Conservation (phyloP, 2,329 filamentous ascomycete species). For the Tolypocladium nubicola region DNA sequence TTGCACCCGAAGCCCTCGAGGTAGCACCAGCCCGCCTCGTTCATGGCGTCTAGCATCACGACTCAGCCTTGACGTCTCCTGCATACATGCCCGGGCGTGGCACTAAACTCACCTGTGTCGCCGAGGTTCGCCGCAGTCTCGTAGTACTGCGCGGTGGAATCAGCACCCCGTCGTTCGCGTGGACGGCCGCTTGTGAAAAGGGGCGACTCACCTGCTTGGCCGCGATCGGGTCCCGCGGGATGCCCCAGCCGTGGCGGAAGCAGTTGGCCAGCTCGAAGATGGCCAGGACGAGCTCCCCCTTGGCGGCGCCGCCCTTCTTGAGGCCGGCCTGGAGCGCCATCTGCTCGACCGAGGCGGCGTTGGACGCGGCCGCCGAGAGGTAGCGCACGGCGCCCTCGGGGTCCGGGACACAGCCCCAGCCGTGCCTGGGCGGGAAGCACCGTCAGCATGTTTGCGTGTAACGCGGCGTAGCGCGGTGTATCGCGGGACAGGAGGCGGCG, state of each 20-base stretch:
- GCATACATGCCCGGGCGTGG: neutral
- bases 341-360: slow-evolving; percentile 78
- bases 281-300: slow-evolving; percentile 90
- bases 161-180: neutral
- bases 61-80: slow-evolving; percentile 3
- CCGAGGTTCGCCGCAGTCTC: slow-evolving; percentile 95
- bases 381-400: slow-evolving; percentile 67
- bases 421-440: slow-evolving; percentile 50
- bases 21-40: slow-evolving; percentile 93
- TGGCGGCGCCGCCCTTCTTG: slow-evolving; percentile 87
- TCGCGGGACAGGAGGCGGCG: slow-evolving; percentile 9
- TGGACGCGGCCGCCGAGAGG: slow-evolving; percentile 79
- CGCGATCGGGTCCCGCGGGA: slow-evolving; percentile 74
- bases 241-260: slow-evolving; percentile 92
- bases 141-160: slow-evolving; percentile 63
- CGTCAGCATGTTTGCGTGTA: slow-evolving; percentile 8
- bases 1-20: slow-evolving; percentile 92
- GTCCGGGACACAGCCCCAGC: slow-evolving; percentile 78
- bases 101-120: slow-evolving; percentile 54
- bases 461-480: slow-evolving; percentile 13
- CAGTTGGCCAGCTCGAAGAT: slow-evolving; percentile 92
- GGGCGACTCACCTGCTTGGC: slow-evolving; percentile 54
- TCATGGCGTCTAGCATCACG: slow-evolving; percentile 69
- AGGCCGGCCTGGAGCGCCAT: slow-evolving; percentile 77
- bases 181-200: neutral